Evolutionary conservation across 164 flowering plant genomes (phyloP), one percentile per base, ranked within the genome.

Genomic region (Vitis rotundifolia): DNA sequence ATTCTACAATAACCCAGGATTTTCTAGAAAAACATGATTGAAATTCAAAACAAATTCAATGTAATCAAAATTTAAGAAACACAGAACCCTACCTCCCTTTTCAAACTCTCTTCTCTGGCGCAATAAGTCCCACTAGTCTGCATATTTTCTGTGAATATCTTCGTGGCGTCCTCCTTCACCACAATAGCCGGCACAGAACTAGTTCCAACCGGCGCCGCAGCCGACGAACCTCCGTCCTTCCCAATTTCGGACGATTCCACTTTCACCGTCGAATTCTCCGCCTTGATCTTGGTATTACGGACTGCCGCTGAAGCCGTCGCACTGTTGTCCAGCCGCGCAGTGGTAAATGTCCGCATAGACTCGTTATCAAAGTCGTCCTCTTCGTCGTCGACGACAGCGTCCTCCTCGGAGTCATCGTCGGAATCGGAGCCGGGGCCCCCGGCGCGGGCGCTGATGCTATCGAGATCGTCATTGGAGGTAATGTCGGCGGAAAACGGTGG

Each of bases 121-220:
- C 89, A 84, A 62, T 96, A 96, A 68, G 99, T 97, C 9, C 98
- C 99, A 77, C 97, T 88, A 10, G 95, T 87, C 86, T 93, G 99
- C 44, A 93, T 61, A 86, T 93, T 93, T 57, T 96, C 98, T 0
- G 99, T 89, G 70, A 90, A 91, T 61, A 92, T 85, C 83, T 93
- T 95, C 63, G 80, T 83, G 7, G 84, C 64, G 31, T 93, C 97
- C 67, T 96, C 99, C 84, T 96, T 93, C 81, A 80, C 90, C 51
- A 78, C 85, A 58, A 82, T 81, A 14, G 93, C 88, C 0, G 87
- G 70, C 28, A 67, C 70, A 8, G 79, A 64, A 61, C 31, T 78
- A 51, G 68, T 73, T 15, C 18, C 77, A 54, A 44, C 53, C 72
- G 0, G 9, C 55, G 73, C 1, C 11, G 71, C 77, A 14, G 52